Base-by-base conservation (phyloP, 768 basidiomycete species). In the Tricholoma sp. region DNA sequence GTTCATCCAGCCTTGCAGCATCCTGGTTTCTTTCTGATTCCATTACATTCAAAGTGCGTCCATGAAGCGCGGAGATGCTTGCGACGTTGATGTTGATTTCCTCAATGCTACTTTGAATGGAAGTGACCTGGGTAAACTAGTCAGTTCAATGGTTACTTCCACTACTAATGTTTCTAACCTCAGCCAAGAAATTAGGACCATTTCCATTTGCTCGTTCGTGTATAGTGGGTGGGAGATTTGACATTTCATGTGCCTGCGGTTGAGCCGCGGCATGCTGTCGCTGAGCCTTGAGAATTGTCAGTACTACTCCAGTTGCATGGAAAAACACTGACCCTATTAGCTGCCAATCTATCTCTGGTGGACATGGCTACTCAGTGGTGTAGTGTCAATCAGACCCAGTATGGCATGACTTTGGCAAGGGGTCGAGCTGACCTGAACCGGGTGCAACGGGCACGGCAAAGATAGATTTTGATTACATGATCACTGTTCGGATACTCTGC, bases 1-100 rank as follows among this genome's bases (percentile, higher is more conserved):
- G 74, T 15, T 78, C 73, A n/a, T 84, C 82, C 24, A 89, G 76
- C 56, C 80, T 66, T 8, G 61, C 61, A n/a, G 64, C 52, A 17
- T 71, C 71, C 8, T 61, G 60, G 31, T 63, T 54, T n/a, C 58
- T 59, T 36, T 61, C 63, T n/a, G 70, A 70, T 39, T 68, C 70
- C 29, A 75, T 66, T 17, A 69, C 67, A 57, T 71, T 71, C 10
- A 78, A 55, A n/a, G 72, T 66, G 39, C 74, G 77, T 13, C 63
- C 56, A 51, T 78, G 74, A 45, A 76, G 65, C 6, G 66, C 62
- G 10, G 74, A 62, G 31, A 80, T 74, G 48, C 68, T 68, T 32
- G 65, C 59, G 45, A 80, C 65, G 60, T 76, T 75, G 29, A 63
- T 64, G 56, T 71, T 72, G 42, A 77, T 62, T n/a, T 64, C 67